Percentiles rank a stretch among this genome's conserved stretches.
Evolutionary conservation across 2,329 filamentous ascomycete genomes (phyloP).

Genomic region (Orbilia quercus): DNA sequence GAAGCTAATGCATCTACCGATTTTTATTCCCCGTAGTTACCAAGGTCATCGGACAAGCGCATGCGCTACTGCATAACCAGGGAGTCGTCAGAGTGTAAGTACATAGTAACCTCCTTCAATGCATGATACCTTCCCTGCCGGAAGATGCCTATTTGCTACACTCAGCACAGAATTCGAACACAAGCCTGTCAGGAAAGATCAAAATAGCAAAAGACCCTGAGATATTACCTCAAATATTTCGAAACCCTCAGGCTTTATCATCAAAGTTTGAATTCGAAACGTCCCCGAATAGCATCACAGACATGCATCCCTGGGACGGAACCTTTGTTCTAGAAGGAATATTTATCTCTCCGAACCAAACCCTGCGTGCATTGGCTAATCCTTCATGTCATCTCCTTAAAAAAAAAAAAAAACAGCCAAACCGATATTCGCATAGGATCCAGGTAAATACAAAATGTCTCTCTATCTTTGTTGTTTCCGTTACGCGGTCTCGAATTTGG

Average conservation of each 20-base stretch:
- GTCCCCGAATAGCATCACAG: background rate
- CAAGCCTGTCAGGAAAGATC: background rate
- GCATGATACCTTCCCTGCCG: background rate
- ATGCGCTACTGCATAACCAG: slow-evolving; percentile 78
- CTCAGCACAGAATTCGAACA: background rate
- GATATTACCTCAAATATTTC: slow-evolving; percentile 29
- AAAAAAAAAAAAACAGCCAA: slow-evolving; percentile 26
- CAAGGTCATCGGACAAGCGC: slow-evolving; percentile 82
- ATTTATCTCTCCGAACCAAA: slow-evolving; percentile 13
- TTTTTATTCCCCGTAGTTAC: slow-evolving; percentile 50
- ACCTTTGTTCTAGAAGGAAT: slow-evolving; percentile 19
- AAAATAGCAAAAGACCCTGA: slow-evolving; percentile 6
- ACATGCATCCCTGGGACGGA: background rate
- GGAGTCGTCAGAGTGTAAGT: slow-evolving; percentile 73
- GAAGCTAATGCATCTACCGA: background rate
- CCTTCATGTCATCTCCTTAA: background rate
- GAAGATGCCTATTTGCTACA: background rate
- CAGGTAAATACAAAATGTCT: slow-evolving; percentile 33
- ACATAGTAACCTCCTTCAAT: background rate
- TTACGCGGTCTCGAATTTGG: background rate
- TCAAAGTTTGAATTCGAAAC: slow-evolving; percentile 2
- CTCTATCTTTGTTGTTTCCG: no score
- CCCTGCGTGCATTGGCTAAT: slow-evolving; percentile 33
- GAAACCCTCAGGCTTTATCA: background rate
- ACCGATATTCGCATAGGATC: slow-evolving; percentile 56